Evolutionary conservation across 768 basidiomycete species (phyloP).

Genomic region (Podaxis sp.): DNA sequence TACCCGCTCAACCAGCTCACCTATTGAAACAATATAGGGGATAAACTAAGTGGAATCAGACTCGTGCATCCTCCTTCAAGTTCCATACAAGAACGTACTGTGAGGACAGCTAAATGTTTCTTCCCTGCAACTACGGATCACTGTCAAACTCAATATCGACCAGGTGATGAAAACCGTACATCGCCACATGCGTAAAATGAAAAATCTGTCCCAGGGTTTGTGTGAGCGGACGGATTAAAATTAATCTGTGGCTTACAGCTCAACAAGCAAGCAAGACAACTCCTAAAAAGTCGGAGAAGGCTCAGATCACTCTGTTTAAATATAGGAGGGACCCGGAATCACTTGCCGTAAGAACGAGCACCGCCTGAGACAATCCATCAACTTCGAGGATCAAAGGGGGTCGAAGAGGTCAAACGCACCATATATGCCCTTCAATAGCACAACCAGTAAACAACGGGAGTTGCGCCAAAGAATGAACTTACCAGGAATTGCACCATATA

Average conservation of each 20-base stretch:
- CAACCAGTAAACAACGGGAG: background rate
- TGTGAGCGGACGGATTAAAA: background rate
- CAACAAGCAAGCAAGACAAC: background rate
- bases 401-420: background rate
- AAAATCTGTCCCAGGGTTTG: background rate
- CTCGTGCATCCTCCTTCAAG: background rate
- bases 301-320: background rate
- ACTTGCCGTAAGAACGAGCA: background rate
- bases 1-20: background rate
- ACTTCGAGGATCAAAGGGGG: background rate
- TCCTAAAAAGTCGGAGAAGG: background rate
- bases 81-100: background rate
- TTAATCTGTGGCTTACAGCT: background rate
- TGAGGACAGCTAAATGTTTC: background rate
- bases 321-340: too few relatives aligned
- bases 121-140: background rate
- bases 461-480: too few relatives aligned
- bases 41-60: background rate
- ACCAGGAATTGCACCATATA: too few relatives aligned
- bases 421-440: background rate
- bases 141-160: background rate
- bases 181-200: constrained; percentile 10
- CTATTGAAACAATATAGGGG: background rate
- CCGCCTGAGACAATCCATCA: background rate
- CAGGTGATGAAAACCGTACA: background rate